Base-by-base conservation (phyloP, 306 rosid species). In the Ochetophila trinervis region DNA sequence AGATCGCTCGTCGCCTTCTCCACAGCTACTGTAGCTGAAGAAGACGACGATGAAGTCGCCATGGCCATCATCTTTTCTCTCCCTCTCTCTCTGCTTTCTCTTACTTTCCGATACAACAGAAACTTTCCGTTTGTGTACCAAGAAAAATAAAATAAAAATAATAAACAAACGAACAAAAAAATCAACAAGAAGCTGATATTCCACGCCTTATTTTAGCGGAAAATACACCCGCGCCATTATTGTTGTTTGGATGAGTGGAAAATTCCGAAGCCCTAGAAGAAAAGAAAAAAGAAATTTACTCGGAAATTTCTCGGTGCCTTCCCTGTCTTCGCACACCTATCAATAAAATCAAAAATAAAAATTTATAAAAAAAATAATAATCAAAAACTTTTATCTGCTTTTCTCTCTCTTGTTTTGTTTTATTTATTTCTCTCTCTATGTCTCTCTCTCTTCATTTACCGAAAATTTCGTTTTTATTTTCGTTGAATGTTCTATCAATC, bases 1-100 rank as follows among this genome's bases (percentile, higher is more conserved):
- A 94, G 97, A 80, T 88, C 99, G 84, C 99, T 94, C 74, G 99
- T 94, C 68, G 99, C 99, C 80, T 94, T 94, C 66, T 94, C 99
- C 16, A 94, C 99, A 56, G 99, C 99, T 24, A 90, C 97, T 22
- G 83, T 78, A 35, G 97, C 96, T 60, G 99, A 85, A 69, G 98
- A 85, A 68, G 95, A 92, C 72, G 83, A 73, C 15, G 79, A 62
- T 17, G 81, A 76, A 65, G 66, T 64, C 50, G 83, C 70, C 88
- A 81, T 84, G 47, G 55, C 52, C 66, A 70, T 64, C 80, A 76
- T 60, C 80, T 57, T 58, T 36, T 71, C 32, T 71, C 42, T 68
- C 65, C 74, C 69, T 71, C 73, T 63, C 70, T 63, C 60, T 81
- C 56, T 5, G 35, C 22, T 36, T 2, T 62, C 66, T 13, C 22